phyloP scores from a whole-genome alignment of 2,329 filamentous ascomycete genomes.

The Tolypocladium ovalisporum region DNA sequence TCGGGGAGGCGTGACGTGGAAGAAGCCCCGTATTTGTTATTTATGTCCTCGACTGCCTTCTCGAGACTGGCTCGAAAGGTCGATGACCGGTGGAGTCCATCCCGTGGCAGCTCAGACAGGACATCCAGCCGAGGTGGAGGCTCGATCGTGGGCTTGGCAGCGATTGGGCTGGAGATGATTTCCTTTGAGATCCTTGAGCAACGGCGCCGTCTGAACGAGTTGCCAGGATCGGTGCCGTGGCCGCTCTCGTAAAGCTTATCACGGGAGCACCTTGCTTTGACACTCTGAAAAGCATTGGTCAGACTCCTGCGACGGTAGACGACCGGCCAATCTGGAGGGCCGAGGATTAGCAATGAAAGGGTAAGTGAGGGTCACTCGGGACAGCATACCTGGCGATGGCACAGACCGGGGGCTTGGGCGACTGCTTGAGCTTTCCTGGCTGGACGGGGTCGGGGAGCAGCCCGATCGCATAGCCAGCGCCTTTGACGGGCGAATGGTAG shows the following conservation, averaged over 20 bases:
- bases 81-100: constrained; percentile 13
- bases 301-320: constrained; percentile 15
- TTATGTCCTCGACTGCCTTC: constrained; percentile 17
- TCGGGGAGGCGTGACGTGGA: constrained; percentile 1
- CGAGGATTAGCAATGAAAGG: background rate
- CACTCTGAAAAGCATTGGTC: constrained; percentile 17
- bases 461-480: background rate
- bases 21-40: constrained; percentile 13
- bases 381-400: background rate
- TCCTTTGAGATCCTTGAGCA: constrained; percentile 1
- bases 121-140: constrained; percentile 17
- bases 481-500: constrained; percentile 6
- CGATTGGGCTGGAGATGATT: background rate
- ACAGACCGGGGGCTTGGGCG: background rate
- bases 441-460: background rate
- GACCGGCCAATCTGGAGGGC: background rate
- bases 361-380: background rate
- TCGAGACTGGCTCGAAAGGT: constrained; percentile 18
- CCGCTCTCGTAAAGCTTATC: constrained; percentile 9
- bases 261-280: constrained; percentile 15
- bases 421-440: background rate
- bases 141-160: background rate
- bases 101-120: constrained; percentile 13
- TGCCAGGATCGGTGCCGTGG: background rate
- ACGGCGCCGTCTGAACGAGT: background rate